These are phyloP conservation scores for Albifimbria verrucaria DNA, from an alignment of 2,329 filamentous ascomycete species.

Conservation along the genomic window DNA sequence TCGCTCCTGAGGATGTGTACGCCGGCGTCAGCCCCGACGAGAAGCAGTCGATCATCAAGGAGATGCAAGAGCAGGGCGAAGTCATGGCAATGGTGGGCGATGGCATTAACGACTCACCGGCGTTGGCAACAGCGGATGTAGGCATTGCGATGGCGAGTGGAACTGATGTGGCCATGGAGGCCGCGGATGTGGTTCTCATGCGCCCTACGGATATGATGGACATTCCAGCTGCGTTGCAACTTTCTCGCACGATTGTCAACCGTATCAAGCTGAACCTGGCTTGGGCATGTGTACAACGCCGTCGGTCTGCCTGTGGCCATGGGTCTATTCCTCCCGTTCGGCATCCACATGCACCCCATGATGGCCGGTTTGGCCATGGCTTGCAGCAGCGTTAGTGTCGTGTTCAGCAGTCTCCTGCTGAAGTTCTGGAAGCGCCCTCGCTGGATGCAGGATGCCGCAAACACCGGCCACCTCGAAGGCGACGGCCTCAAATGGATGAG, in stretches of 20 bases:
- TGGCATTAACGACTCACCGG: conserved; percentile 97
- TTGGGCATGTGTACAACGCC: conserved; percentile 94
- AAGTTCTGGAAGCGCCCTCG: conserved; percentile 80
- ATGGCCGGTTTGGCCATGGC: conserved; percentile 95
- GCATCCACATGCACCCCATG: conserved; percentile 86
- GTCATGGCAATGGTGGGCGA: conserved; percentile 96
- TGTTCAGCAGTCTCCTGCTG: conserved; percentile 76
- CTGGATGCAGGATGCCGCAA: conserved; percentile 78
- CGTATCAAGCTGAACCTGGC: conserved; percentile 91
- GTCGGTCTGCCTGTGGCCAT: conserved; percentile 93
- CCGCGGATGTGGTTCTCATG: conserved; percentile 95
- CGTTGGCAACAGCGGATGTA: conserved; percentile 85
- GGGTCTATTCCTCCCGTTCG: conserved; percentile 90
- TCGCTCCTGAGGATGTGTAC: conserved; percentile 70
- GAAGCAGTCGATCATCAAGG: conserved; percentile 80
- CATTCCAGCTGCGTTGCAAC: conserved; percentile 80
- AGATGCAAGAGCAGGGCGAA: conserved; percentile 71
- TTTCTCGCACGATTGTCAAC: conserved; percentile 80
- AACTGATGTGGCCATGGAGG: conserved; percentile 97
- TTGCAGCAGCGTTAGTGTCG: conserved; percentile 83
- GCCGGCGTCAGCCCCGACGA: conserved; percentile 88
- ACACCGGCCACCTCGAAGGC: conserved; percentile 52
- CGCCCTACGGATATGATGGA: conserved; percentile 85
- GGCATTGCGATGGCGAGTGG: conserved; percentile 91
- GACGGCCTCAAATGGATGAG: conserved; percentile 38